Evolutionary conservation across 345 rosid species (phyloP), one percentile per base, ranked within the genome.

Genomic region (Bretschneidera sinensis): DNA sequence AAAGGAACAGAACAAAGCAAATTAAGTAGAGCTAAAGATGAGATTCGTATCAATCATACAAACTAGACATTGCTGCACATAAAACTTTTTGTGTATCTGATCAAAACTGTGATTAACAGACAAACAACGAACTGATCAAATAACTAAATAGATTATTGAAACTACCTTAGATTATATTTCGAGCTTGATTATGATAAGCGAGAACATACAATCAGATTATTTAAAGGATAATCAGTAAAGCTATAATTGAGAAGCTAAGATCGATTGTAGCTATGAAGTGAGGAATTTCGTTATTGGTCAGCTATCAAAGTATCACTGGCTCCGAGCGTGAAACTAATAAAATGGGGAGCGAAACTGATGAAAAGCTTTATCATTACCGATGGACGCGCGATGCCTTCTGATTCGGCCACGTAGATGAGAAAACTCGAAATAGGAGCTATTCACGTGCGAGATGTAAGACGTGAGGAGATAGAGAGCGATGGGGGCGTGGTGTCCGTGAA

Each of bases 331-430:
- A 65, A 72, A 70, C 33, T 13, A 57, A 51, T 19, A 17, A 60
- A 51, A 57, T 28, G 35, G n/a, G 57, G 57, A 64, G 52, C 35
- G 60, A 54, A 22, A 48, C 33, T 4, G 35, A 34, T 35, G 21
- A 13, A 75, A 71, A 71, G 75, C 73, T 78, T 77, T 73, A 68
- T 77, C 74, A 48, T 7, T 20, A 45, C 50, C 43, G 61, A 0
- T 3, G 0, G 57, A n/a, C 76, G 24, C 84, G 83, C 68, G 85
- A 63, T 31, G 14, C 14, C 0, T 18, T n/a, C 14, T 59, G 25
- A 61, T 62, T 58, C 24, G 76, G 34, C 71, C 84, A 66, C 76
- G 76, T 60, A 3, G 51, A 14, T 15, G 6, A 45, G 33, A 60
- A 75, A 70, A 59, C 34, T 43, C 43, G 71, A 25, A 49, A n/a